Percentiles rank a stretch among this genome's conserved stretches.
Evolutionary conservation across 2,329 filamentous ascomycete species (phyloP).

Genomic region (Cercospora berteroae): DNA sequence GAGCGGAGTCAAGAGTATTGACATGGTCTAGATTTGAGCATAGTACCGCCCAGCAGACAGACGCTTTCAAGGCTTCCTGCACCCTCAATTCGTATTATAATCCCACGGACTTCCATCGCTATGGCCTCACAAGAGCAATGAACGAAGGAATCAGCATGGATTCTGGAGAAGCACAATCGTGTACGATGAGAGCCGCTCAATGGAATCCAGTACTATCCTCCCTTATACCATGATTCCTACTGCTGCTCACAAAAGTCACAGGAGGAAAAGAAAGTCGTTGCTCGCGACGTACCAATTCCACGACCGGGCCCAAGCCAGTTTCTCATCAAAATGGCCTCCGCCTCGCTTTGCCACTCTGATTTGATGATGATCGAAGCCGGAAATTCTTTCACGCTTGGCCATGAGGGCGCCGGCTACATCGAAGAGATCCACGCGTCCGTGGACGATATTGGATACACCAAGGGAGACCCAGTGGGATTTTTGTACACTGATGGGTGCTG

Average conservation of each 20-base stretch:
- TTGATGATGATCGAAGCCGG: neutral
- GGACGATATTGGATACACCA: neutral
- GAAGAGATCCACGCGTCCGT: neutral
- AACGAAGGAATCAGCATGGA: too few species aligned
- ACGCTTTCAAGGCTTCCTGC: neutral
- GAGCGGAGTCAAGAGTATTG: too few species aligned
- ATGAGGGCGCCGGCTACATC: neutral
- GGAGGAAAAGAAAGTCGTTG: neutral
- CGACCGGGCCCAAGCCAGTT: neutral
- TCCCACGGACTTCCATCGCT: too few species aligned
- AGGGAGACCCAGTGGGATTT: neutral
- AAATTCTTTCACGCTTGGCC: neutral
- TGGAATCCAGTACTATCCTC: neutral
- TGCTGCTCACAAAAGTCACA: neutral
- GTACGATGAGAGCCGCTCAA: neutral
- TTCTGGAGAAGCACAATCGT: too few species aligned
- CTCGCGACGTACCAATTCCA: neutral
- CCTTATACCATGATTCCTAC: neutral
- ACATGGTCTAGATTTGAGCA: too few species aligned
- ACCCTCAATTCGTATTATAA: too few species aligned
- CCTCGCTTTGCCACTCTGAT: neutral
- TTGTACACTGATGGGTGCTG: neutral
- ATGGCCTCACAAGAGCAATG: neutral
- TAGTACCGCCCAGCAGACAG: neutral
- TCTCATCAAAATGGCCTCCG: neutral